Base-by-base conservation (phyloP, 148 eudicot genomes). In the Amaranthus palmeri region DNA sequence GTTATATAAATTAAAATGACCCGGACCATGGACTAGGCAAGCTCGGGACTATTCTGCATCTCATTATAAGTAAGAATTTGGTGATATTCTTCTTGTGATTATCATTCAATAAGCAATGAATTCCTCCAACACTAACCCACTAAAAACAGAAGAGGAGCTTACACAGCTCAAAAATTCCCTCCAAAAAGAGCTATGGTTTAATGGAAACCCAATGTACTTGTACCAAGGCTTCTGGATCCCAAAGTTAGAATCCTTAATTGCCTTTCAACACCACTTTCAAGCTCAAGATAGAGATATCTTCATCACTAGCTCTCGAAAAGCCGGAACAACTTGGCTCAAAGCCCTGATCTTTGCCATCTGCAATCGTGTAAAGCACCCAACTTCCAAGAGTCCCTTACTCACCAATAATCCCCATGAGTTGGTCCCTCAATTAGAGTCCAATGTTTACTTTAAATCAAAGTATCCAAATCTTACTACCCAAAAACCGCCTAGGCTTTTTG, bases 291-390 rank as follows among this genome's bases (percentile, higher is more conserved):
- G 77, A 2, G 80, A 81, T 52, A 55, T 76, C 55, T 49, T 81
- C 58, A 40, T 80, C 15, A 60, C 77, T 0, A 73, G 77, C 40
- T 15, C 54, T 3, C 55, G 77, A 11, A 81, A 81, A 65, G 48
- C 80, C 0, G 80, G 83, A 4, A 81, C 83, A 9, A 81, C 83
- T 6, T 81, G 83, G 83, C 67, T 77, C n/a, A 76, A 81, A 69
- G 57, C 80, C 11, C 75, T 81, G 1, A 0, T 77, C 6, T 81
- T 58, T n/a, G 54, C 83, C 47, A 53, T 77, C 52, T 71, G 71
- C 51, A 69, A 60, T 68, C 71, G 79, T 10, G 52, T 6, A 8
- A 61, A 10, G 9, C 69, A 68, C 55, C 25, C 67, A 0, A 10
- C 49, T 65, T 73, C 68, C 1, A 2, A 64, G 7, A 73, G 72